These are phyloP conservation scores for Plantago major DNA, from an alignment of 257 asterid species.

Conservation along the genomic window DNA sequence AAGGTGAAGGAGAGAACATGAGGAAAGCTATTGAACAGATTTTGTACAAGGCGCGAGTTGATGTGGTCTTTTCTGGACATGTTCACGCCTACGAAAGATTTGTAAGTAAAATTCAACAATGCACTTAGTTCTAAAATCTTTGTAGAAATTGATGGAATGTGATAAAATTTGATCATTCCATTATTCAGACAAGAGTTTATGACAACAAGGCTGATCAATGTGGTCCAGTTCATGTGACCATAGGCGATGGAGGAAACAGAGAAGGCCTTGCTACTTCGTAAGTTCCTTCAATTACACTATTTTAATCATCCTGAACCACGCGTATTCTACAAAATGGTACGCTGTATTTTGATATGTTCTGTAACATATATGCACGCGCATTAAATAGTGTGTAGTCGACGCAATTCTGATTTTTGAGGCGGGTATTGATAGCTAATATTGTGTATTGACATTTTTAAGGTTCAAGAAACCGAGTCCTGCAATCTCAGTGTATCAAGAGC, in stretches of 20 bases:
- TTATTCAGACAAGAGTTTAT: conserved; percentile 59
- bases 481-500: conserved; percentile 65
- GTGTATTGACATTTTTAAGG: background rate
- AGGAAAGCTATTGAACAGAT: conserved; percentile 58
- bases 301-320: too few relatives aligned
- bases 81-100: conserved; percentile 89
- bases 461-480: conserved; percentile 40
- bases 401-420: too few relatives aligned
- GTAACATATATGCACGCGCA: too few relatives aligned
- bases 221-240: conserved; percentile 67
- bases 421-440: background rate
- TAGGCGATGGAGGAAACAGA: conserved; percentile 92
- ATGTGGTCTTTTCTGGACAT: conserved; percentile 65
- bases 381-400: too few relatives aligned
- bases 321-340: too few relatives aligned
- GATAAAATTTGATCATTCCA: background rate
- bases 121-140: background rate
- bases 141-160: background rate
- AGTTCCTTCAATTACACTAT: conserved; percentile 20
- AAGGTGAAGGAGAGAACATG: conserved; percentile 81
- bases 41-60: conserved; percentile 56
- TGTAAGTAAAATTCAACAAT: conserved; percentile 36
- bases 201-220: conserved; percentile 59
- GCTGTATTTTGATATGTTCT: too few relatives aligned
- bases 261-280: conserved; percentile 83